Conservation (phyloP, 257 asterid species). For the Nicotiana noctiflora region DNA sequence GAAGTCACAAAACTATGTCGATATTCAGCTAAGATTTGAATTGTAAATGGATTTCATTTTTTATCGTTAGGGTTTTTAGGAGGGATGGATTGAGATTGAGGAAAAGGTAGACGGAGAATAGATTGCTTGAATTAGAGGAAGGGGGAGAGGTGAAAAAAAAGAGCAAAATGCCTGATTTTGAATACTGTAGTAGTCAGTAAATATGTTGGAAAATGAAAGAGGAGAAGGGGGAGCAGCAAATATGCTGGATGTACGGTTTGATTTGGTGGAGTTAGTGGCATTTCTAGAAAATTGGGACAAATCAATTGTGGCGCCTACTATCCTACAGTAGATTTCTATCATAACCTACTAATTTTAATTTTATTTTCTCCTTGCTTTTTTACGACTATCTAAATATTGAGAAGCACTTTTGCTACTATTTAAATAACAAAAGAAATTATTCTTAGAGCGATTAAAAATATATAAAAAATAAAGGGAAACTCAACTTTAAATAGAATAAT, state of each 20-base stretch:
- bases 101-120: background rate
- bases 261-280: background rate
- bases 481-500: no score
- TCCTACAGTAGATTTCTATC: background rate
- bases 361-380: no score
- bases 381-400: no score
- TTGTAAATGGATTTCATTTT: background rate
- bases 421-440: no score
- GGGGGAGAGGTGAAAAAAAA: background rate
- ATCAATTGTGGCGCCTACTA: background rate
- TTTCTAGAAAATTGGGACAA: background rate
- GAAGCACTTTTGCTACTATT: no score
- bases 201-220: no score
- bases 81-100: background rate
- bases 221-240: no score
- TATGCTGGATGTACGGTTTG: no score
- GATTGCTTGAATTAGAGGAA: background rate
- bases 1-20: background rate
- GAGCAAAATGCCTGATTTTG: background rate
- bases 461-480: no score
- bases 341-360: background rate
- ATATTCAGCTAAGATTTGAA: no score
- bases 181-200: background rate
- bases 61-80: slow-evolving; percentile 10
- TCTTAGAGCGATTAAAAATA: no score